Percentiles rank a stretch among this genome's conserved stretches.
These are phyloP conservation scores for Leishmania lainsoni DNA, from an alignment of 208 protist genomes.

Conservation along the genomic window DNA sequence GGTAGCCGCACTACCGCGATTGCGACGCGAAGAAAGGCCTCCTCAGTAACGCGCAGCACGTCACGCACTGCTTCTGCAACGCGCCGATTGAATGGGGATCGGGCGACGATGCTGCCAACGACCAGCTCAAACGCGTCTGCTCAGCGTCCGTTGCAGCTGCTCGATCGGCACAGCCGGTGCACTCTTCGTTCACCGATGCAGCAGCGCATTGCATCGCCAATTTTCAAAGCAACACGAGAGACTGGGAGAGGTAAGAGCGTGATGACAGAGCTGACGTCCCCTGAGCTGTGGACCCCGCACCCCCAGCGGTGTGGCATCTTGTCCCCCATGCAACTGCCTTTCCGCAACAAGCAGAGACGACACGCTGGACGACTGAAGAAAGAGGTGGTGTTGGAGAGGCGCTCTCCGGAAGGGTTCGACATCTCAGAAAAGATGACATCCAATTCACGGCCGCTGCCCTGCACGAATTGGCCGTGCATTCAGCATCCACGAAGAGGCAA, in stretches of 20 bases:
- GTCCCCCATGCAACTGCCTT: constrained; percentile 10
- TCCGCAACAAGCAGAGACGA: neutral
- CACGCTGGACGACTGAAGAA: neutral
- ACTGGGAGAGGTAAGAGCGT: neutral
- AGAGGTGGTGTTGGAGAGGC: neutral
- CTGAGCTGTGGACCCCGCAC: neutral
- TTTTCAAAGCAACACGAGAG: neutral
- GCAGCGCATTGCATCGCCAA: constrained; percentile 5
- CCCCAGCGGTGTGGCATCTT: constrained; percentile 7
- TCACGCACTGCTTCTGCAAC: neutral
- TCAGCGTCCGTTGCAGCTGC: constrained; percentile 22
- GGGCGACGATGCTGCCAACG: neutral
- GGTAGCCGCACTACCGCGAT: neutral
- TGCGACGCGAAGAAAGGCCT: neutral
- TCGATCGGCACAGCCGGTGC: constrained; percentile 18
- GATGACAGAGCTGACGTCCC: too few species aligned
- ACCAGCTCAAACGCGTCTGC: constrained; percentile 6
- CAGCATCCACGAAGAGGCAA: constrained; percentile 2
- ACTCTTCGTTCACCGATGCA: constrained; percentile 3
- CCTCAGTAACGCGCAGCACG: neutral
- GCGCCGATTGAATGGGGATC: neutral
- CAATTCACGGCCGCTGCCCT: constrained; percentile 1
- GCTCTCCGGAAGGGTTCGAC: neutral
- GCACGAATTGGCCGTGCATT: constrained; percentile 10
- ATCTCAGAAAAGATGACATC: neutral